A percentile compares a stretch with the other conserved stretches of the same genome.
Conservation (phyloP, 129 eudicot species). For the Rutidosis leptorrhynchoides region DNA sequence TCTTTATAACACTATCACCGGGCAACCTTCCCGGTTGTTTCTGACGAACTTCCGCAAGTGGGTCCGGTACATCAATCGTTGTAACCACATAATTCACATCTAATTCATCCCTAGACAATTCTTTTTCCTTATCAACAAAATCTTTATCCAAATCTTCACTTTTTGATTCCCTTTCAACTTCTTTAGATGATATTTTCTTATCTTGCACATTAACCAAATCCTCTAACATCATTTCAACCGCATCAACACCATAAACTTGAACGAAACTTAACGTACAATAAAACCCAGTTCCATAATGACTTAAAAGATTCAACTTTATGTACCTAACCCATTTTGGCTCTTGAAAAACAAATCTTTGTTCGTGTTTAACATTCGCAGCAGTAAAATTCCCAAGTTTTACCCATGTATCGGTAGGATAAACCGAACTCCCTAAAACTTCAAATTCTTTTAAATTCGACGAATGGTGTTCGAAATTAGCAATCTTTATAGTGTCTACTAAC, state of each 20-base stretch:
- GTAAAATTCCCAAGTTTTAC: conserved; percentile 79
- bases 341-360: conserved; percentile 69
- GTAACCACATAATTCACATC: conserved; percentile 41
- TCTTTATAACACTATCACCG: conserved; percentile 96
- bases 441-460: conserved; percentile 90
- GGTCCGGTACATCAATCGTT: conserved; percentile 55
- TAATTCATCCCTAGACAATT: conserved; percentile 30
- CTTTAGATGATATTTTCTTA: conserved; percentile 47
- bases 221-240: conserved; percentile 95
- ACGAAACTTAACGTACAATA: conserved; percentile 86
- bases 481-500: conserved; percentile 67
- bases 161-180: conserved; percentile 41
- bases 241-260: conserved; percentile 95
- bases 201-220: conserved; percentile 81
- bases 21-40: conserved; percentile 87
- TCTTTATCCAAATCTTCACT: conserved; percentile 27
- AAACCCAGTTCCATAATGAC: conserved; percentile 94
- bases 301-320: conserved; percentile 62
- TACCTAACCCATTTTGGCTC: conserved; percentile 95
- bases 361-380: conserved; percentile 86
- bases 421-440: conserved; percentile 72
- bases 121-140: conserved; percentile 35
- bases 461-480: conserved; percentile 95
- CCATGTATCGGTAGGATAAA: conserved; percentile 95
- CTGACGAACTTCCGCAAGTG: conserved; percentile 65